phyloP scores from a whole-genome alignment of 208 protist species.

The Wallacemonas sp. region DNA sequence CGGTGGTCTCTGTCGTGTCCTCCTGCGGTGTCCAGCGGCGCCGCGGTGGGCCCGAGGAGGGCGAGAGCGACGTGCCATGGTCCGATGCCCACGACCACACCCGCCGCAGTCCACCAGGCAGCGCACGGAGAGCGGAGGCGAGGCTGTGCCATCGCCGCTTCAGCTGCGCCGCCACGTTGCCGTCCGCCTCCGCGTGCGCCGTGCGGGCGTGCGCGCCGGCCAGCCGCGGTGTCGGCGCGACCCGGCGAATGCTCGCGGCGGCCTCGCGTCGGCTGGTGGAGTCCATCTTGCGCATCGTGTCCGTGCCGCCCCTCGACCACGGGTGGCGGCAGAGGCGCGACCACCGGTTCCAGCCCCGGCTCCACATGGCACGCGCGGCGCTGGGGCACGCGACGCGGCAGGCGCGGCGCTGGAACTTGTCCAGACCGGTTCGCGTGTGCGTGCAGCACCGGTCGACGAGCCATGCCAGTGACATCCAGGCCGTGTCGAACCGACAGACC shows the following conservation, averaged over 20 bases:
- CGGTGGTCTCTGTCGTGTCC: neutral
- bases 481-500: slow-evolving; percentile 6
- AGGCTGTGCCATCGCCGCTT: slow-evolving; percentile 3
- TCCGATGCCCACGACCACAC: neutral
- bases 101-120: neutral
- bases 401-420: neutral
- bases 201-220: neutral
- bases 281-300: neutral
- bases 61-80: neutral
- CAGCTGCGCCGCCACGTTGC: neutral
- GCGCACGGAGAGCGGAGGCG: neutral
- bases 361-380: neutral
- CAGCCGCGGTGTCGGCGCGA: neutral
- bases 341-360: neutral
- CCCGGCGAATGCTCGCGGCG: neutral
- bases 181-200: neutral
- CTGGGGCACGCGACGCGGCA: neutral
- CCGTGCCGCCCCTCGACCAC: neutral
- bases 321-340: neutral
- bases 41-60: neutral
- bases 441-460: slow-evolving; percentile 17
- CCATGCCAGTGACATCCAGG: neutral
- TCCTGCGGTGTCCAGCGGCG: neutral
- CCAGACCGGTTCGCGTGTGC: neutral
- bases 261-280: neutral